A percentile compares a stretch with the other conserved stretches of the same genome.
phyloP scores from a whole-genome alignment of 495 filamentous ascomycete species.

The Usnea hakonensis region DNA sequence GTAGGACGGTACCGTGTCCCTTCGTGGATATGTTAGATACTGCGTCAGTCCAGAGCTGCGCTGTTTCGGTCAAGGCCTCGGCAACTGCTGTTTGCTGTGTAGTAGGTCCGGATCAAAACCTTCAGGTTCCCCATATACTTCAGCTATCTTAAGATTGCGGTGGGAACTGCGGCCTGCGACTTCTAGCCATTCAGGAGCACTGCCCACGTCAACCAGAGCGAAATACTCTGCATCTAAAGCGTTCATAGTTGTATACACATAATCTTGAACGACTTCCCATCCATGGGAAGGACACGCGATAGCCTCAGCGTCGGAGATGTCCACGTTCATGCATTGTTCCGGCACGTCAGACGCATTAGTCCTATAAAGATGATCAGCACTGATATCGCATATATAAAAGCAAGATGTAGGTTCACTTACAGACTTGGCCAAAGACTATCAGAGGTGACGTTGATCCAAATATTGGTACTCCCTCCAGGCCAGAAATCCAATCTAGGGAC shows the following conservation, averaged over 20 bases:
- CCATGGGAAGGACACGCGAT: slow-evolving; percentile 16
- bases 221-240: background rate
- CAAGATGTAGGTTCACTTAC: background rate
- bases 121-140: background rate
- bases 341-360: slow-evolving; percentile 8
- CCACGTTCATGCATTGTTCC: background rate
- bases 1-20: slow-evolving; percentile 1
- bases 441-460: slow-evolving; percentile 25
- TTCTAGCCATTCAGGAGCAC: background rate
- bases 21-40: slow-evolving; percentile 1
- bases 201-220: background rate
- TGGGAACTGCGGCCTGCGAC: background rate
- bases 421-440: slow-evolving; percentile 22
- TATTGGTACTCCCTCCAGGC: slow-evolving; percentile 23
- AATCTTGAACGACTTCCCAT: slow-evolving; percentile 6
- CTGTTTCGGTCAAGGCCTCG: slow-evolving; percentile 10
- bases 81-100: slow-evolving; percentile 15
- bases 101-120: background rate
- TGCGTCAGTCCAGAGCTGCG: background rate
- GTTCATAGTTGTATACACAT: background rate
- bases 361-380: background rate
- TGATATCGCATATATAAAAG: background rate
- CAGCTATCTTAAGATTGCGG: background rate
- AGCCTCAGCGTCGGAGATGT: background rate
- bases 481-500: slow-evolving; percentile 20